Base-by-base conservation (phyloP, 2,329 filamentous ascomycete species). In the Fusarium newnesense region DNA sequence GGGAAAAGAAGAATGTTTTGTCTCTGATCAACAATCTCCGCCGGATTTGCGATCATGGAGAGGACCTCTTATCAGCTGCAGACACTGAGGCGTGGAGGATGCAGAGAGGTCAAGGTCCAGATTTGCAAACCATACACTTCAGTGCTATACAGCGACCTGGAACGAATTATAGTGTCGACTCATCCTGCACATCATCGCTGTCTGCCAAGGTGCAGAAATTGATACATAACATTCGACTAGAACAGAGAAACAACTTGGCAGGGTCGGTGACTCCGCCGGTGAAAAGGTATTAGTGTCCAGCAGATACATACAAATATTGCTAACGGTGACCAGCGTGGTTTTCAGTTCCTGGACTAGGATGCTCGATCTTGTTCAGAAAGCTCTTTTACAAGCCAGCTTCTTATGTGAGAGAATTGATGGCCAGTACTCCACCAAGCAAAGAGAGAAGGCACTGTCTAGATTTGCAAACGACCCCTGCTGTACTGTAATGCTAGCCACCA, bases 401-500 rank as follows among this genome's bases (percentile, higher is more conserved):
- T 13, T 8, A 0, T 77, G 53, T 10, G 32, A 44, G 21, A 75
- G 79, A 4, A 79, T 82, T 13, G 80, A 82, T 28, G 80, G 79
- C 13, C 49, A 70, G 36, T 40, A n/a, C 0, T 60, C 69, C 0
- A 58, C 78, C 3, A 24, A 62, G 2, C 24, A 60, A 15, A 30
- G 79, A 9, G 15, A 30, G 13, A 9, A 53, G 1, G 65, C 75
- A 1, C 30, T 79, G 11, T 34, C 40, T 0, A 11, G 19, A 15
- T 80, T 79, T 32, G 59, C 26, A 11, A 28, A 60, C 1, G 62
- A 78, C 39, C 40, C 65, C 1, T 37, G 24, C 4, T 76, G 75
- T 60, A 71, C 28, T 3, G 69, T 81, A 1, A 78, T 83, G 57
- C 75, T 83, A 2, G 76, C 80, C 15, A 79, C 70, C 1, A 78